Conservation (phyloP, 2,329 filamentous ascomycete species). For the Botryosphaeria dothidea region DNA sequence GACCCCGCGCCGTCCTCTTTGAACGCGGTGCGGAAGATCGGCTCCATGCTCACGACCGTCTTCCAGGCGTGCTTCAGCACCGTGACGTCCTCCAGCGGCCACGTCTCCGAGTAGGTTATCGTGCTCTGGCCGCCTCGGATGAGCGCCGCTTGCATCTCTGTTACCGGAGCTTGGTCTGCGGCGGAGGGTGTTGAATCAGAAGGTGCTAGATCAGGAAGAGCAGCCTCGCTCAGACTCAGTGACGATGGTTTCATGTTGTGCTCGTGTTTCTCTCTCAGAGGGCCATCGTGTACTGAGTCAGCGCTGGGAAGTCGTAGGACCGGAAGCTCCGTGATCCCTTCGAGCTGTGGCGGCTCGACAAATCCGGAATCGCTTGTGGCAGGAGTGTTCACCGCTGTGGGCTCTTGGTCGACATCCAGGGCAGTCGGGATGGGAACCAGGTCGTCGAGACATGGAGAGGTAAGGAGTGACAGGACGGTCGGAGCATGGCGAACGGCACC, state of each 20-base stretch:
- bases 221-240: no score
- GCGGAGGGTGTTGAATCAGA: background rate
- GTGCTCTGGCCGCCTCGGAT: background rate
- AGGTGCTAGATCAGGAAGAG: no score
- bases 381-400: background rate
- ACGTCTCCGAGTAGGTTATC: background rate
- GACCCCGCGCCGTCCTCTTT: background rate
- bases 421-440: no score
- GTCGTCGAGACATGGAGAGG: no score
- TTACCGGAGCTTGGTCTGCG: background rate
- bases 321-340: no score
- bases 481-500: background rate
- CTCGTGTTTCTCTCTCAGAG: no score
- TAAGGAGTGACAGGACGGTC: no score
- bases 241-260: no score
- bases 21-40: background rate
- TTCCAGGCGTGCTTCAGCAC: background rate
- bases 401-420: background rate
- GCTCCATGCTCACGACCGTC: background rate
- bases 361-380: background rate
- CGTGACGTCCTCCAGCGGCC: background rate
- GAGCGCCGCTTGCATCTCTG: background rate
- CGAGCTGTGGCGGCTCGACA: background rate
- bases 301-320: no score
- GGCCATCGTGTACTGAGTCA: no score